Evolutionary conservation across 1,284 basidiomycete species (phyloP), one percentile per base, ranked within the genome.

Genomic region (Cryptococcus floricola): DNA sequence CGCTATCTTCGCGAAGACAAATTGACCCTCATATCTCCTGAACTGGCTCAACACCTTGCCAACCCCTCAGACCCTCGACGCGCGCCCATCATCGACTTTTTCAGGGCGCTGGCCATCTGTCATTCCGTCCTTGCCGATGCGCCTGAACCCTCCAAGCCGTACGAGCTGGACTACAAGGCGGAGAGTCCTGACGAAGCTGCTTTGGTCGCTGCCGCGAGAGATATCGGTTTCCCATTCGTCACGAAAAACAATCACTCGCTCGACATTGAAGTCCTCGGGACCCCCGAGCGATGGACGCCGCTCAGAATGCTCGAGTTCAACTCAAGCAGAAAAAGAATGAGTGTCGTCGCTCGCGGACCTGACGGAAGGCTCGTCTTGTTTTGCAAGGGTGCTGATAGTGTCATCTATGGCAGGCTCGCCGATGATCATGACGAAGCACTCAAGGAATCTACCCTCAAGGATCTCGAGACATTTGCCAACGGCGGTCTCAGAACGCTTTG

Each of bases 321-420:
- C 80, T 88, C 86, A 61, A 87, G 91, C 44, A 80, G 94, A 58
- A 98, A 98, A 79, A 81, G 94, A 54, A 97, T 97, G 94, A 92
- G 88, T 69, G 87, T 89, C 44, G 80, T 97, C 59, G 85, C 92
- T 43, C 87, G 92, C 44, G 83, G 84, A 56, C 88, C 92, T 0
- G 87, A 92, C 57, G 89, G 91, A 18, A 81, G 82, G 65, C 80
- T 97, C 58, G 79, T 92, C 16, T 78, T 97, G 63, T 94, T 94
- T 73, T 91, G 88, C 81, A 98, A 97, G 76, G 94, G 94, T n/a
- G 94, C 94, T 9, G 94, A 98, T 76, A 90, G 86, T 64, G 91
- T 98, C 66, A 89, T 98, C 67, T 95, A 94, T 71, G 85, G 87
- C 65, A 85, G 94, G 12, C 81, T 98, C 2, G 81, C 83, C 18